A percentile compares a stretch with the other conserved stretches of the same genome.
phyloP scores from a whole-genome alignment of 139 green algal species.

The Chlamydomonas sp. region DNA sequence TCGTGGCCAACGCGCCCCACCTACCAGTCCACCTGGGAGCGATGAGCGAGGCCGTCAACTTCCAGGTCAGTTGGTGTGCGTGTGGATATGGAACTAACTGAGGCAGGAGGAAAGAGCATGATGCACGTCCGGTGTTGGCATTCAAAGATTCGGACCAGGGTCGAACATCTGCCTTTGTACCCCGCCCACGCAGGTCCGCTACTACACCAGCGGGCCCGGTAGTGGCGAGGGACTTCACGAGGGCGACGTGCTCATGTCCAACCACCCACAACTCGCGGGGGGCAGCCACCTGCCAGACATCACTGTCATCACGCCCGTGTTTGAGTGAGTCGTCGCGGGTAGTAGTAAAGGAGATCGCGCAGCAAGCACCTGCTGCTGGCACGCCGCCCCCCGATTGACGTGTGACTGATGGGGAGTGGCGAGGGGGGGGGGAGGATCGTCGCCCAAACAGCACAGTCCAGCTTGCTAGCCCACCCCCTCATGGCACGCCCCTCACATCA shows the following conservation, averaged over 20 bases:
- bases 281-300: slow-evolving; percentile 96
- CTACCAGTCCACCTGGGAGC: slow-evolving; percentile 94
- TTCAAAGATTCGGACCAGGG: not conserved
- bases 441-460: too few relatives aligned
- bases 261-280: slow-evolving; percentile 88
- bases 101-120: too few relatives aligned
- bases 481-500: too few relatives aligned
- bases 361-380: too few relatives aligned
- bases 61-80: slow-evolving; percentile 60
- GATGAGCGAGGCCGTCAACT: slow-evolving; percentile 88
- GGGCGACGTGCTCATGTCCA: slow-evolving; percentile 89
- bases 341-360: too few relatives aligned
- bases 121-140: not conserved
- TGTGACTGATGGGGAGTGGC: too few relatives aligned
- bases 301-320: slow-evolving; percentile 96
- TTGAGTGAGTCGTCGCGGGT: too few relatives aligned
- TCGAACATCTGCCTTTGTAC: not conserved
- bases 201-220: slow-evolving; percentile 36
- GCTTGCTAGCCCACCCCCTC: too few relatives aligned
- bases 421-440: too few relatives aligned
- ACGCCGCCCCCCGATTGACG: too few relatives aligned
- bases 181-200: slow-evolving; percentile 25
- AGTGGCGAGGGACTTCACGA: slow-evolving; percentile 43
- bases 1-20: slow-evolving; percentile 97
- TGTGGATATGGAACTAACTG: not conserved